A percentile compares a stretch with the other conserved stretches of the same genome.
Conservation (phyloP, 768 basidiomycete genomes). For the Boletus eberwhitei region DNA sequence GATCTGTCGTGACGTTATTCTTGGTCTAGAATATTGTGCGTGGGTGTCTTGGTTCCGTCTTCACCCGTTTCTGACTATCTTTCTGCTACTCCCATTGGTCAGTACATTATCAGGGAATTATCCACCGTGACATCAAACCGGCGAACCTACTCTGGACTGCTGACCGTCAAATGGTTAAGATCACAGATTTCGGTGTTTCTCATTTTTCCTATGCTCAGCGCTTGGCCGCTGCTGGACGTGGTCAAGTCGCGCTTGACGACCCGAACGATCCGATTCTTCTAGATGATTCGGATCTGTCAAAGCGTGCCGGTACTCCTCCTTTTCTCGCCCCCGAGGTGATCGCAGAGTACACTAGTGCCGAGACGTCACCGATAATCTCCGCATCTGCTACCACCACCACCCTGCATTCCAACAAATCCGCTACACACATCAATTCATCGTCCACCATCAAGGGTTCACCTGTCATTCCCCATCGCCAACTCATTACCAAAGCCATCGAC, state of each 20-base stretch:
- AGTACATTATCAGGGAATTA: constrained; percentile 98
- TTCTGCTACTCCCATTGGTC: not conserved
- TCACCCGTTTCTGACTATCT: constrained; percentile 1
- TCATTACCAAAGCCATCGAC: constrained; percentile 91
- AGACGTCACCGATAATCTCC: constrained; percentile 33
- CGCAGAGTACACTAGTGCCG: constrained; percentile 50
- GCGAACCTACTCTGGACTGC: constrained; percentile 91
- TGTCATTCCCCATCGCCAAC: constrained; percentile 34
- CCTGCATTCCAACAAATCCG: constrained; percentile 28
- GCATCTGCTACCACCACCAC: constrained; percentile 31
- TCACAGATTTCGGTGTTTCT: constrained; percentile 97
- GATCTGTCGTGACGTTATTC: constrained; percentile 89
- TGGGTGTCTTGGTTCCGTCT: constrained; percentile 22
- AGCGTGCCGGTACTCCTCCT: constrained; percentile 91
- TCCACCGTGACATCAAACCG: constrained; percentile 99
- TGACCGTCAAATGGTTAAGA: constrained; percentile 88
- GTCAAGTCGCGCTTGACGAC: constrained; percentile 37
- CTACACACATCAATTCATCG: constrained; percentile 29
- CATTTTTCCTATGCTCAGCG: constrained; percentile 91
- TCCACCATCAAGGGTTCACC: constrained; percentile 29
- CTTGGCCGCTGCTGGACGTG: constrained; percentile 57
- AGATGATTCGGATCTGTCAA: constrained; percentile 83
- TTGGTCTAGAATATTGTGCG: constrained; percentile 94
- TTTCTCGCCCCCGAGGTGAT: constrained; percentile 97
- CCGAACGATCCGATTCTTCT: constrained; percentile 62